A percentile compares a stretch with the other conserved stretches of the same genome.
These are phyloP conservation scores for Pichia sp. DNA, from an alignment of 1,139 yeast species.

Conservation along the genomic window DNA sequence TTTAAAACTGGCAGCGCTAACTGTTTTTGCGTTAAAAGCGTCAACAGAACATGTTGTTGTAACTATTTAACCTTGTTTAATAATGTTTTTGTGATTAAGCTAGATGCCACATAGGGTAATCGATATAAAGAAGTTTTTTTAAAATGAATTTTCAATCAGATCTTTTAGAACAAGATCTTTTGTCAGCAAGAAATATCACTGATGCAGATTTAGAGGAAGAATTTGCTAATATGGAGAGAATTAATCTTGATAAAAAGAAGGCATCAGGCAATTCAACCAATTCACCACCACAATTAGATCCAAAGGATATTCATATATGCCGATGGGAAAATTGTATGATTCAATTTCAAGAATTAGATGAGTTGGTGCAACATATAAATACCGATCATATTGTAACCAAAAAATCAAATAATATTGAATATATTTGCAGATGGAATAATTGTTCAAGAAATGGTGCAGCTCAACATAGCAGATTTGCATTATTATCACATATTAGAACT, in stretches of 20 bases:
- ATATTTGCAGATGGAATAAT: slow-evolving; percentile 55
- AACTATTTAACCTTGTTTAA: no score
- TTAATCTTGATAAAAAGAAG: background rate
- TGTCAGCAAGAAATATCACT: slow-evolving; percentile 6
- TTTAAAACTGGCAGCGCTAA: background rate
- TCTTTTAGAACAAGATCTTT: background rate
- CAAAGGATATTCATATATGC: slow-evolving; percentile 23
- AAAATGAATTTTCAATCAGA: slow-evolving; percentile 1
- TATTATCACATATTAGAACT: slow-evolving; percentile 55
- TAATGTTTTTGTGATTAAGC: no score
- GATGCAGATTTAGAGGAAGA: slow-evolving; percentile 14
- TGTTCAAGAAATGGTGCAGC: slow-evolving; percentile 50
- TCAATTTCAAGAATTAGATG: slow-evolving; percentile 29
- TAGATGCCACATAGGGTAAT: no score
- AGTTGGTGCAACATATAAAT: slow-evolving; percentile 34
- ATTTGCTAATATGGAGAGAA: slow-evolving; percentile 11
- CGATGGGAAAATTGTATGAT: slow-evolving; percentile 34
- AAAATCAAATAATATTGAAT: slow-evolving; percentile 31
- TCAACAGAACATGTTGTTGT: no score
- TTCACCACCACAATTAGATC: background rate
- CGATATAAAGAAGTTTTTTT: no score
- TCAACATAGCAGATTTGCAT: slow-evolving; percentile 55
- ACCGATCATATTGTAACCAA: slow-evolving; percentile 29
- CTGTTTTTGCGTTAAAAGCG: no score
- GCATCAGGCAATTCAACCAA: background rate